Evolutionary conservation across 345 rosid species (phyloP).

Genomic region (Anacardium occidentale): DNA sequence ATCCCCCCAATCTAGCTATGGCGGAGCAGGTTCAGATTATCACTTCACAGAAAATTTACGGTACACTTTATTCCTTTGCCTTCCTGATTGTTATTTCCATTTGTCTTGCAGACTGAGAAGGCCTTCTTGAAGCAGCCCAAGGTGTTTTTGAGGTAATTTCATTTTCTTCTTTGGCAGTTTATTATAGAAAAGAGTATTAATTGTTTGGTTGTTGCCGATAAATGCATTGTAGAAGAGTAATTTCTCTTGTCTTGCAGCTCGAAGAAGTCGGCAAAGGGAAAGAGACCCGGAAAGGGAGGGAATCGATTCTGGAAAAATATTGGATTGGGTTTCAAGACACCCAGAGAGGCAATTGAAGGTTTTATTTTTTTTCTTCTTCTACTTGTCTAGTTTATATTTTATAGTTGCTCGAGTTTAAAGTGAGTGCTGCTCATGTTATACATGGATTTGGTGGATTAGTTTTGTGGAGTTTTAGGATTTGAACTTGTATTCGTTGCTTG

Average conservation of each 20-base stretch:
- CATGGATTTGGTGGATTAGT: not conserved
- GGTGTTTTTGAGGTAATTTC: constrained; percentile 60
- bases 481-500: not conserved
- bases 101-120: constrained; percentile 60
- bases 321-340: constrained; percentile 92
- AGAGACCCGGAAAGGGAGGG: constrained; percentile 92
- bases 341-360: constrained; percentile 91
- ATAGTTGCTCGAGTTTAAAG: no score
- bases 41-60: no score
- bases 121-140: constrained; percentile 83
- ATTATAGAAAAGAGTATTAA: not conserved
- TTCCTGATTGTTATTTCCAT: not conserved
- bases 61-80: not conserved
- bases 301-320: constrained; percentile 86
- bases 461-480: not conserved
- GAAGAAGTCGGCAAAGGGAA: constrained; percentile 78
- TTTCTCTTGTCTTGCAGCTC: constrained; percentile 43
- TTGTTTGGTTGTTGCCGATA: not conserved
- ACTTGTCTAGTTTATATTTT: not conserved
- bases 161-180: not conserved
- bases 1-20: constrained; percentile 20
- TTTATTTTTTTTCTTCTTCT: not conserved
- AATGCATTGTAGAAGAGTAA: not conserved
- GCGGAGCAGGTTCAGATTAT: constrained; percentile 32
- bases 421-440: no score